Evolutionary conservation across 306 rosid genomes (phyloP), one percentile per base, ranked within the genome.

Genomic region (Clitoria ternatea): DNA sequence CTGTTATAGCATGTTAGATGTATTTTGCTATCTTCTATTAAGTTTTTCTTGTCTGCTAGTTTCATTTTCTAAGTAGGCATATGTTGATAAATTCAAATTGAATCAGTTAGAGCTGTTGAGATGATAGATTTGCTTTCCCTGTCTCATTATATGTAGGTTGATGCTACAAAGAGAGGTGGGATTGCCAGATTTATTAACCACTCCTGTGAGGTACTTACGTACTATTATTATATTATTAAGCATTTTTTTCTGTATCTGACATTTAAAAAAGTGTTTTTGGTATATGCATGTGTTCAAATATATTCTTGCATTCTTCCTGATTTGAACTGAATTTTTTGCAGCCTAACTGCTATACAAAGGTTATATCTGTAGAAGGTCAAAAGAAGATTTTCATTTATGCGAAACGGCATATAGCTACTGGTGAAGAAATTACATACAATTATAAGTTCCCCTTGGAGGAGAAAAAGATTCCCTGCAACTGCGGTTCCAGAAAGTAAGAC

Each of bases 261-360:
- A 18, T 29, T 13, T 22, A 35, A 39, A 35, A 17, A 33, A 23
- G 24, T 64, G 30, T 42, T 29, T 54, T 20, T 74, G 14, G 60
- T 7, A 23, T 24, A 63, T 20, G 39, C 20, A 27, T 19, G 35
- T 27, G 14, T 44, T 44, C 27, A 49, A 40, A 22, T 65, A 36
- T 57, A 45, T 42, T 69, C 45, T 14, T 60, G 37, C 2, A 56
- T 55, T 19, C 36, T 44, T 70, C 68, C 54, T 64, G n/a, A 37
- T 60, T 55, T 48, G 35, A 35, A 35, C 69, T 63, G 30, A 37
- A 75, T 62, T 73, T 76, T 78, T 81, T 74, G 85, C 95, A 91
- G 99, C 99, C 99, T 56, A 94, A 91, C 63, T 91, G 99, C 90
- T 94, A 94, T 82, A 91, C 99, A 61, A 91, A 94, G 85, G 97